Conservation (phyloP, 2,329 filamentous ascomycete genomes). For the Zarea fungicola region DNA sequence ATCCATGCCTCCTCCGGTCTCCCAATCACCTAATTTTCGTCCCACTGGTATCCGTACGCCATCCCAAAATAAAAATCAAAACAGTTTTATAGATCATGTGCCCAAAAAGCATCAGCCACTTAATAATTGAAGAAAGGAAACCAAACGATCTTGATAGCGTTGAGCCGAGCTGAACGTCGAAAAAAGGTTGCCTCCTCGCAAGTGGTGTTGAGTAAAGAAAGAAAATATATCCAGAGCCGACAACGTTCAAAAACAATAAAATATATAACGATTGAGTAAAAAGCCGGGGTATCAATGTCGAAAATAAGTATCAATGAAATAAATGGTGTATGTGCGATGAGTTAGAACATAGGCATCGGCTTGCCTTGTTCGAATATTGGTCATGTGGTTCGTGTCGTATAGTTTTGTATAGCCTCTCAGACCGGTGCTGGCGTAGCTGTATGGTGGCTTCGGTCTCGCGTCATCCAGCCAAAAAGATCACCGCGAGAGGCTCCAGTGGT, state of each 20-base stretch:
- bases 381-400: background rate
- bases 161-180: background rate
- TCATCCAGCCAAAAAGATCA: slow-evolving; percentile 49
- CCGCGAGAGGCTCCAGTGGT: slow-evolving; percentile 27
- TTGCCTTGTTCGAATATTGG: background rate
- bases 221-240: slow-evolving; percentile 14
- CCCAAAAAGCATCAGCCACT: background rate
- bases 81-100: slow-evolving; percentile 8
- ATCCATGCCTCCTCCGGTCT: background rate
- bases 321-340: slow-evolving; percentile 18
- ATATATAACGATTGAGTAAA: slow-evolving; percentile 11
- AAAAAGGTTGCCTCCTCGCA: background rate
- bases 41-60: slow-evolving; percentile 4
- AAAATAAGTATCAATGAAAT: slow-evolving; percentile 16
- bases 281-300: slow-evolving; percentile 17
- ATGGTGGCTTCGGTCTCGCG: slow-evolving; percentile 38
- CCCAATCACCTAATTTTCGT: slow-evolving; percentile 1
- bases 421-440: slow-evolving; percentile 21
- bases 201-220: slow-evolving; percentile 6
- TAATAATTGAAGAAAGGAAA: background rate
- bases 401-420: no score
- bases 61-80: slow-evolving; percentile 2
- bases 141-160: background rate
- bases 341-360: slow-evolving; percentile 1
- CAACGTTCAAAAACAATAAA: slow-evolving; percentile 5